phyloP scores from a whole-genome alignment of 1,284 basidiomycete species.

The Mixia osmundae region DNA sequence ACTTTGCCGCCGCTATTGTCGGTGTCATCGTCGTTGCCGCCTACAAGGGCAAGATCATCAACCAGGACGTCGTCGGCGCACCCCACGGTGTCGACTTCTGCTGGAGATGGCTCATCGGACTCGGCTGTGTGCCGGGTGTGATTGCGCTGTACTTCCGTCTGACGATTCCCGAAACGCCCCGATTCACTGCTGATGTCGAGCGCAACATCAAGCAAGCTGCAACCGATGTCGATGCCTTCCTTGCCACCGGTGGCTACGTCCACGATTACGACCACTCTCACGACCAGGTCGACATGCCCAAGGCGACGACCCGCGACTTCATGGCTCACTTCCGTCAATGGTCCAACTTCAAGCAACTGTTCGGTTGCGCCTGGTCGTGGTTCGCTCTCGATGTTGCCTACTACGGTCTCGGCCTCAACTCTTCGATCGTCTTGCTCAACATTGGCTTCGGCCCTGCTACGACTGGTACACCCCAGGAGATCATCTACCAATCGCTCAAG shows the following conservation, averaged over 20 bases:
- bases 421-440: conserved; percentile 32
- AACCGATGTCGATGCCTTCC: conserved; percentile 39
- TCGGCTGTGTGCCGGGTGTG: conserved; percentile 41
- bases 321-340: conserved; percentile 34
- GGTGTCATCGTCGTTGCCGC: conserved; percentile 40
- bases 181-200: conserved; percentile 34
- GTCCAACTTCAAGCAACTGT: conserved; percentile 38
- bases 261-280: conserved; percentile 29
- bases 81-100: conserved; percentile 27
- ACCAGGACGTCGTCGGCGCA: conserved; percentile 24
- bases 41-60: conserved; percentile 39
- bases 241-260: conserved; percentile 32
- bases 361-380: conserved; percentile 40
- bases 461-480: conserved; percentile 20
- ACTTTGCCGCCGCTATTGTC: conserved; percentile 44
- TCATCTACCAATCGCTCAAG: conserved; percentile 23
- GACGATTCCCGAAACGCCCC: conserved; percentile 42
- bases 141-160: conserved; percentile 50
- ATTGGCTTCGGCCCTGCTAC: conserved; percentile 29
- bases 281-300: conserved; percentile 38
- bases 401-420: conserved; percentile 29
- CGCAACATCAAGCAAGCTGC: too few species aligned
- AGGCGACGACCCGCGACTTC: conserved; percentile 47
- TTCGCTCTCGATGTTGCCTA: conserved; percentile 50
- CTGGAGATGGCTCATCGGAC: conserved; percentile 30